A percentile compares a stretch with the other conserved stretches of the same genome.
phyloP scores from a whole-genome alignment of 805 yeast genomes.

The Tetrapisispora taiwanensis region DNA sequence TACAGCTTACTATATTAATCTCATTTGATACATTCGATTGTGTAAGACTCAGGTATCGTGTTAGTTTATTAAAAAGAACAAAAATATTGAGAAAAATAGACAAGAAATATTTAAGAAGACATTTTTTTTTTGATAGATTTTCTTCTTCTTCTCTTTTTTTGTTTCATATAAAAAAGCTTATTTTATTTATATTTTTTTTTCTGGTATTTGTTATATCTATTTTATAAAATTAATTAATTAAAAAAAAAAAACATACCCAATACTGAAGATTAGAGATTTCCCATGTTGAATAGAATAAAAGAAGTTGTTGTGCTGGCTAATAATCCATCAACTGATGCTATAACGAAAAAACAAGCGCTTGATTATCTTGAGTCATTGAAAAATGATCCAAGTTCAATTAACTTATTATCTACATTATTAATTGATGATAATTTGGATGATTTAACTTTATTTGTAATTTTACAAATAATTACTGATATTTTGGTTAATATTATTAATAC shows the following conservation, averaged over 20 bases:
- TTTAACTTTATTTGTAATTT: slow-evolving; percentile 25
- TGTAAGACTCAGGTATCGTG: background rate
- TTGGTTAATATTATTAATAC: slow-evolving; percentile 2
- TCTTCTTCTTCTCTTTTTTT: too few species aligned
- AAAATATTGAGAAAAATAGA: too few species aligned
- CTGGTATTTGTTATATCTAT: background rate
- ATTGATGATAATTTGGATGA: slow-evolving; percentile 19
- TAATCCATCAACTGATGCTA: slow-evolving; percentile 53
- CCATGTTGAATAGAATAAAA: slow-evolving; percentile 47
- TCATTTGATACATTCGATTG: too few species aligned
- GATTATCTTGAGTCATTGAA: slow-evolving; percentile 25
- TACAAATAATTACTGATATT: slow-evolving; percentile 25
- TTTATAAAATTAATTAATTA: too few species aligned
- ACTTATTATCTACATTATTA: slow-evolving; percentile 19
- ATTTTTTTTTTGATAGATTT: too few species aligned
- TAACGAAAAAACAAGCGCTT: slow-evolving; percentile 47
- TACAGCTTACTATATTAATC: too few species aligned
- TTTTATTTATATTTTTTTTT: background rate
- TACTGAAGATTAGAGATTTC: too few species aligned
- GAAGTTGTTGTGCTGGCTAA: slow-evolving; percentile 84
- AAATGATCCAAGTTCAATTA: slow-evolving; percentile 19
- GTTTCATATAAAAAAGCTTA: too few species aligned
- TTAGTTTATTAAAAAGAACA: background rate
- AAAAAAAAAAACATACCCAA: too few species aligned
- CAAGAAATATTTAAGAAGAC: too few species aligned